phyloP scores from a whole-genome alignment of 2,329 filamentous ascomycete species.

The Colletotrichum horii region DNA sequence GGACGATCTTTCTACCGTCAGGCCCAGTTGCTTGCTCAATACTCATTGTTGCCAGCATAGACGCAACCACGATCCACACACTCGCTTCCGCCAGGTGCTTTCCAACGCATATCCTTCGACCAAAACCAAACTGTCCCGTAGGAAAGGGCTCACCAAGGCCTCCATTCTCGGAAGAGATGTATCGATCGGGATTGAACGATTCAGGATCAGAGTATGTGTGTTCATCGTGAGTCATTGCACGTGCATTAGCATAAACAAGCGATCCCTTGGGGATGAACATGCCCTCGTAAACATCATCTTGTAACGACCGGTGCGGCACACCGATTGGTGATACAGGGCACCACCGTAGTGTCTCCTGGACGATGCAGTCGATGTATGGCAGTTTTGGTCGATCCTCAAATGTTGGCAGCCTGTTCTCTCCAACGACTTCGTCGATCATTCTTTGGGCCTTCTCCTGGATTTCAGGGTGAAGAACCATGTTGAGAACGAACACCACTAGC shows the following conservation, averaged over 20 bases:
- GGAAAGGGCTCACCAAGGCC: constrained; percentile 50
- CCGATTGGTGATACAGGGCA: constrained; percentile 51
- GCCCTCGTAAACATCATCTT: constrained; percentile 61
- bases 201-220: constrained; percentile 44
- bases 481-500: constrained; percentile 24
- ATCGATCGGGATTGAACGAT: constrained; percentile 51
- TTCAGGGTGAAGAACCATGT: constrained; percentile 34
- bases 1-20: constrained; percentile 29
- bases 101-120: constrained; percentile 44
- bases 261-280: constrained; percentile 61
- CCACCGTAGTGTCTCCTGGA: constrained; percentile 53
- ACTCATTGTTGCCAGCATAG: constrained; percentile 42
- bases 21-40: constrained; percentile 34
- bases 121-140: constrained; percentile 49
- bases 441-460: constrained; percentile 51
- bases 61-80: constrained; percentile 45
- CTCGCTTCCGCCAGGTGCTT: constrained; percentile 58
- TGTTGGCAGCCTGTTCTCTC: constrained; percentile 45
- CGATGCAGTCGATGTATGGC: constrained; percentile 50
- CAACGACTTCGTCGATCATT: constrained; percentile 50
- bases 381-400: constrained; percentile 49
- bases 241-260: constrained; percentile 44
- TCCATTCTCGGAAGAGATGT: constrained; percentile 30
- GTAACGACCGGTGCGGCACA: constrained; percentile 52
- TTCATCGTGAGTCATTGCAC: constrained; percentile 48